Evolutionary conservation across 495 filamentous ascomycete genomes (phyloP).

Genomic region (Aspergillus conjunctus): DNA sequence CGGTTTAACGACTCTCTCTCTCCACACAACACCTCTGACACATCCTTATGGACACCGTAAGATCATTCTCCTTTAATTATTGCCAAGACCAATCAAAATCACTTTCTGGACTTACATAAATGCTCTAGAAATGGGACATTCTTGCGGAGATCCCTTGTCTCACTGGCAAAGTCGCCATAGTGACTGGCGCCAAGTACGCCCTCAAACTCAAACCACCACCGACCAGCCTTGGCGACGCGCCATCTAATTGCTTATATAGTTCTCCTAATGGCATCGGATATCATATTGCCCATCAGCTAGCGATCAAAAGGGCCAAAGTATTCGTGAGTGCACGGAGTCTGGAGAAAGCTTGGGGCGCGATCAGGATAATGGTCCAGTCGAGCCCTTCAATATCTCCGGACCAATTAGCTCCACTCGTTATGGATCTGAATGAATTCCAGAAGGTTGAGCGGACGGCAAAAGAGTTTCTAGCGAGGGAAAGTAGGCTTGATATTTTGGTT

Average conservation of each 20-base stretch:
- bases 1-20: no score
- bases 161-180: conserved; percentile 2
- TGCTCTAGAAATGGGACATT: conserved; percentile 6
- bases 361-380: neutral
- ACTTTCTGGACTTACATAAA: neutral
- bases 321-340: neutral
- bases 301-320: conserved; percentile 5
- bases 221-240: neutral
- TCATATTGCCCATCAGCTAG: conserved; percentile 2
- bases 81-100: neutral
- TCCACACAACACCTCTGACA: no score
- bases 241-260: no score
- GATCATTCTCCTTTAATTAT: no score
- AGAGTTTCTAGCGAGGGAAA: neutral
- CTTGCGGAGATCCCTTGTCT: conserved; percentile 5
- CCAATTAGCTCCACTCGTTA: neutral
- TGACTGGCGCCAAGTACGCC: conserved; percentile 7
- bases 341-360: neutral
- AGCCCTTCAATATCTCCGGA: neutral
- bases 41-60: no score
- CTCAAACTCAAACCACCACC: neutral
- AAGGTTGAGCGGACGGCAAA: neutral
- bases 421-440: conserved; percentile 8
- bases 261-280: conserved; percentile 3
- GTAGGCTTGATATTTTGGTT: neutral